Base-by-base conservation (phyloP, 2,329 filamentous ascomycete genomes). In the Diplodia seriata region DNA sequence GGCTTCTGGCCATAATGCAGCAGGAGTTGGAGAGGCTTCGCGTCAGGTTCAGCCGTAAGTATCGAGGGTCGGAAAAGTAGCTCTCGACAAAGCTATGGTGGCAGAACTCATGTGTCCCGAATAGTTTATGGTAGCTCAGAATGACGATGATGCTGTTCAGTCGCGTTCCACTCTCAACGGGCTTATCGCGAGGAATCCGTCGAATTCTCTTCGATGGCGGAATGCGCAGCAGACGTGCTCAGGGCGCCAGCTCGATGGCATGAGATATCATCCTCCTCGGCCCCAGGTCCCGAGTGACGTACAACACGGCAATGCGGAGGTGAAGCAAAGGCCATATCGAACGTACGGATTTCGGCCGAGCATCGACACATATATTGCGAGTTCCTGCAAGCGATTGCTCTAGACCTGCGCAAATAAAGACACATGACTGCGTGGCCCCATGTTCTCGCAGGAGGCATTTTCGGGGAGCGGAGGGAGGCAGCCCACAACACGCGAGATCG, bases 401-500 rank as follows among this genome's bases (percentile, higher is more conserved):
- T 49, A 63, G 59, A 51, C 57, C 23, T 12, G 47, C 59, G 59
- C 31, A 50, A 38, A 38, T 51, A 53, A 63, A 62, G 47, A 51
- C 59, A 63, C 59, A 63, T 63, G 59, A 63, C 47, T 47, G 43
- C n/a, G 36, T 47, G 38, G 55, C 20, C 43, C 55, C 55, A 59
- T 31, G 55, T 36, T 23, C 59, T 20, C 43, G 57, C n/a, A 38
- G 59, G 59, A 47, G 47, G 47, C 59, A 51, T 63, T 63, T 63
- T 63, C 59, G 47, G 47, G n/a, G 11, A 63, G 43, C 36, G 36
- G 43, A 20, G 43, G 43, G 43, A 63, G 26, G 31, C 59, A 63
- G 59, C 18, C 59, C 59, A 63, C 59, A 63, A 36, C 59, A 63
- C 26, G 59, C 59, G 59, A 63, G 59, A 63, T 63, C 59, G 29